Percentiles rank a stretch among this genome's conserved stretches.
Conservation (phyloP, 164 flowering plant species). For the Tinospora cordifolia region DNA sequence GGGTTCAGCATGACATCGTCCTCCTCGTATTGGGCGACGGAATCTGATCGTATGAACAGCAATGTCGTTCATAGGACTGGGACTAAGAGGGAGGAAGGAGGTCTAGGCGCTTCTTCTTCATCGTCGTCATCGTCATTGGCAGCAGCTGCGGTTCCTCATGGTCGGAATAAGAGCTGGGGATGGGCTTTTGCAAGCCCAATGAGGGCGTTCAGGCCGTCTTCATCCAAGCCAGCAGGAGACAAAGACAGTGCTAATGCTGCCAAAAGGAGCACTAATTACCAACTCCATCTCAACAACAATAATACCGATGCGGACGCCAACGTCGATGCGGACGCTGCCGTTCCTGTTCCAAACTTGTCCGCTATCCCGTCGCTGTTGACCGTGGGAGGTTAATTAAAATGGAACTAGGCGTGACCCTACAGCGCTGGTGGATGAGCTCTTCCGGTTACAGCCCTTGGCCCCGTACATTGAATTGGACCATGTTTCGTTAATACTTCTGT, state of each 20-base stretch:
- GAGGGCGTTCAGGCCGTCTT: constrained; percentile 63
- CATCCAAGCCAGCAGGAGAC: neutral
- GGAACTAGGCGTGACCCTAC: too few species aligned
- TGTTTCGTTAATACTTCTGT: neutral
- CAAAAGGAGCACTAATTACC: neutral
- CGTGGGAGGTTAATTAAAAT: neutral
- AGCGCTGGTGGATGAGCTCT: neutral
- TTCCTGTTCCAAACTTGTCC: neutral
- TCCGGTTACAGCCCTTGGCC: too few species aligned
- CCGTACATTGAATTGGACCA: neutral
- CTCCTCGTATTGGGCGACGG: constrained; percentile 45
- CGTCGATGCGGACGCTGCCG: neutral
- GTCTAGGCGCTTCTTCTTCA: neutral
- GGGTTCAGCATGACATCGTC: constrained; percentile 60
- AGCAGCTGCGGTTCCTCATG: constrained; percentile 21
- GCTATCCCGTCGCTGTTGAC: constrained; percentile 11
- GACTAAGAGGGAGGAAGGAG: constrained; percentile 16
- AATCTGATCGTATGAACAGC: constrained; percentile 1
- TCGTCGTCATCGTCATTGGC: constrained; percentile 1
- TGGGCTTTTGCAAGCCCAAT: constrained; percentile 94
- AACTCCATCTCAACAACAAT: neutral
- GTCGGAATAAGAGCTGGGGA: constrained; percentile 66
- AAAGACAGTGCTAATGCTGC: neutral
- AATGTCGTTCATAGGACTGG: constrained; percentile 4
- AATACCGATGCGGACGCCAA: neutral